Base-by-base conservation (phyloP, 225 moss, liverwort and hornwort genomes). In the Sphagnum tenellum region DNA sequence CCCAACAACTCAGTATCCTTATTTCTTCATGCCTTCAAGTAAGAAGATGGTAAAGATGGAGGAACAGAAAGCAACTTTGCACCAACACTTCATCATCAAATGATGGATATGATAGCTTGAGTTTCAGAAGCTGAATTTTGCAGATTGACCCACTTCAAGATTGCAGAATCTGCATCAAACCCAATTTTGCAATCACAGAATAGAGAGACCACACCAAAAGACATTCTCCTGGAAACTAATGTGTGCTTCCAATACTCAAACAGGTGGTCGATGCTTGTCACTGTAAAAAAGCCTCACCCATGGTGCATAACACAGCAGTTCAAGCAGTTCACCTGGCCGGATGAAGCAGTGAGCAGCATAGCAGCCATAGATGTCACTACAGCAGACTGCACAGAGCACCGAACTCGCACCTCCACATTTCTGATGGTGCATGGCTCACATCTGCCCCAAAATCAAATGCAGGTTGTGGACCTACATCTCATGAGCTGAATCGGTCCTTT, bases 351-450 rank as follows among this genome's bases (percentile, higher is more conserved):
- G 55, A 89, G 65, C 70, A 89, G 57, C 63, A 89, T 79, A 63
- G 86, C 84, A 56, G 84, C 71, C 66, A 76, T 63, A 48, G 86
- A 64, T 64, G 80, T 80, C 67, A 76, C 72, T 63, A 77, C 78
- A 68, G 72, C 78, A 69, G 78, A 74, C 65, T 76, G 81, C 47
- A 67, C 49, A 29, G 80, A 73, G 66, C 77, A 78, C 51, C 64
- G 80, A 70, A 75, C 75, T 55, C 65, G 65, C 44, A 69, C 63
- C 55, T 56, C 58, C 69, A 64, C 69, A 64, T 73, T 84, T 68
- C 73, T 78, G 44, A 50, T 55, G 50, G 56, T 49, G 59, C 57
- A 61, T 73, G 44, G 55, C 51, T 73, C 71, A 64, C 59, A 62
- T 73, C 80, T 84, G 75, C 8, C 60, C 8, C 60, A 69, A 5